Evolutionary conservation across 2,329 filamentous ascomycete genomes (phyloP).

Genomic region (Apiospora phragmitis): DNA sequence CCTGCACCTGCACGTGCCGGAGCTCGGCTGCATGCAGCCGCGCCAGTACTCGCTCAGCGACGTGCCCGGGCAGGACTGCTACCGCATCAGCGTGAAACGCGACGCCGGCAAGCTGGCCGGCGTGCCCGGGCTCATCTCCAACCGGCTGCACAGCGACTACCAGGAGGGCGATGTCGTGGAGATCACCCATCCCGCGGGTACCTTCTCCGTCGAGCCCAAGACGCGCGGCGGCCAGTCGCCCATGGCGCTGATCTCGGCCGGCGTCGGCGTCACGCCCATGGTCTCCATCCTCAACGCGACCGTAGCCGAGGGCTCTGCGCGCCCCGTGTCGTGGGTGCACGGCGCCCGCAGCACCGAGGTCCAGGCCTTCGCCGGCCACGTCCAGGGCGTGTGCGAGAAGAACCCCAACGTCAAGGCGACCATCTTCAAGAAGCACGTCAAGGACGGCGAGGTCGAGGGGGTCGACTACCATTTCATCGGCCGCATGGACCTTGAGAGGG

Average conservation of each 20-base stretch:
- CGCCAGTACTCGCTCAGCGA: constrained; percentile 77
- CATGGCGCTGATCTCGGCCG: constrained; percentile 66
- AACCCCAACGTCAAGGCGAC: constrained; percentile 50
- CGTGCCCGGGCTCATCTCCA: constrained; percentile 52
- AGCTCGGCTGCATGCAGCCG: constrained; percentile 65
- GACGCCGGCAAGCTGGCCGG: constrained; percentile 44
- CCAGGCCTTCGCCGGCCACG: constrained; percentile 56
- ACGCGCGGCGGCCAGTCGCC: constrained; percentile 48
- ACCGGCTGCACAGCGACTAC: constrained; percentile 49
- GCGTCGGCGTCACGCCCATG: constrained; percentile 69
- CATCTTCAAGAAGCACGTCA: constrained; percentile 58
- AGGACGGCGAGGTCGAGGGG: constrained; percentile 45
- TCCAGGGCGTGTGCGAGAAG: constrained; percentile 43
- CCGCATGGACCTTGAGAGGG: constrained; percentile 56
- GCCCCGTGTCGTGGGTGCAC: constrained; percentile 65
- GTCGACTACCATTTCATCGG: constrained; percentile 61
- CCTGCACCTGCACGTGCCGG: constrained; percentile 61
- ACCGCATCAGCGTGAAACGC: constrained; percentile 74
- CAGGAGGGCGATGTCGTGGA: constrained; percentile 53
- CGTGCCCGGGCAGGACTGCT: constrained; percentile 51
- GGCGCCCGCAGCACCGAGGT: constrained; percentile 50
- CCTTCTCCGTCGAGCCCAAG: constrained; percentile 61
- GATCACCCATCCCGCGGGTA: constrained; percentile 56
- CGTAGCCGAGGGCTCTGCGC: constrained; percentile 29
- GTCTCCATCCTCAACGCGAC: constrained; percentile 61